A percentile compares a stretch with the other conserved stretches of the same genome.
These are phyloP conservation scores for Eragrostis tef DNA, from an alignment of 202 grass and related monocot species.

Conservation along the genomic window DNA sequence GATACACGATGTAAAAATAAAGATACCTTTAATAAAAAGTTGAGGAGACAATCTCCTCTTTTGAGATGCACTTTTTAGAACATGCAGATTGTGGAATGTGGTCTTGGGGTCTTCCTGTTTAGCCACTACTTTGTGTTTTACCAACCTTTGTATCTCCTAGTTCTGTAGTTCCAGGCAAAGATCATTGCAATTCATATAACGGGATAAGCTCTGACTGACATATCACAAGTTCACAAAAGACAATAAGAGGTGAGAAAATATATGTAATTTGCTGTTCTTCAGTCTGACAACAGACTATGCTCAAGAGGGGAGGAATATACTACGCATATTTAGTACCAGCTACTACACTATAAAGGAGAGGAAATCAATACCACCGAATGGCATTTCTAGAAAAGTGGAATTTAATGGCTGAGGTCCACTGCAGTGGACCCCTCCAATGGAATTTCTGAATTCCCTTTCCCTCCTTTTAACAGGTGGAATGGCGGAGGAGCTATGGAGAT, in stretches of 20 bases:
- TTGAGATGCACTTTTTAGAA: slow-evolving; percentile 44
- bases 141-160: slow-evolving; percentile 1
- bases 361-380: slow-evolving; percentile 34
- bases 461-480: slow-evolving; percentile 18
- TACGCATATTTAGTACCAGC: not conserved
- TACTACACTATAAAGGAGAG: slow-evolving; percentile 14
- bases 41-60: slow-evolving; percentile 43
- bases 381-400: slow-evolving; percentile 21
- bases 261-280: not conserved
- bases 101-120: slow-evolving; percentile 23
- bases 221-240: not conserved
- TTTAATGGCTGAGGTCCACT: slow-evolving; percentile 22
- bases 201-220: not conserved
- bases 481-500: slow-evolving; percentile 28
- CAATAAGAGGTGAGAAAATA: not conserved
- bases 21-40: slow-evolving; percentile 23
- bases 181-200: not conserved
- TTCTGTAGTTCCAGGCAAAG: not conserved
- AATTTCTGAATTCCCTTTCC: slow-evolving; percentile 31
- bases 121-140: slow-evolving; percentile 32
- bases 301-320: slow-evolving; percentile 30
- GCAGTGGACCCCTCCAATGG: slow-evolving; percentile 19
- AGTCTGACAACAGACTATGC: slow-evolving; percentile 1
- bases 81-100: slow-evolving; percentile 28
- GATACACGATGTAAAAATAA: slow-evolving; percentile 25